These are phyloP conservation scores for Elongisporangium senticosum DNA, from an alignment of 352 stramenopile species.

Conservation along the genomic window DNA sequence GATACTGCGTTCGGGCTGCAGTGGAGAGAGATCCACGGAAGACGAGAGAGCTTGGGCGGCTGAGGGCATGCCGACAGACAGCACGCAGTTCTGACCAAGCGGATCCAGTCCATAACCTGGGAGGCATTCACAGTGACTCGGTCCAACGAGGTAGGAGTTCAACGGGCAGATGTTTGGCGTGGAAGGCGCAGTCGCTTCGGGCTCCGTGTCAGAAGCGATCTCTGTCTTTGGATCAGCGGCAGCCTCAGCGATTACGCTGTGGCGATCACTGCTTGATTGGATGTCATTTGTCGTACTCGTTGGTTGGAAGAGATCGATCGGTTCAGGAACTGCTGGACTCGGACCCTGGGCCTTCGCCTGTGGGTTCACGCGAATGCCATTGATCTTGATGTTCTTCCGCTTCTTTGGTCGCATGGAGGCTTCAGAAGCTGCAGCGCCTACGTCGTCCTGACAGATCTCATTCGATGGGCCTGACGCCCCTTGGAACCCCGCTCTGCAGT, in stretches of 20 bases:
- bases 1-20: not conserved
- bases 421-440: constrained; percentile 3
- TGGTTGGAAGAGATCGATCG: constrained; percentile 1
- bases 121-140: constrained; percentile 42
- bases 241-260: not conserved
- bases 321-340: not conserved
- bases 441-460: not conserved
- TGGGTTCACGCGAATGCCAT: constrained; percentile 57
- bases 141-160: constrained; percentile 18
- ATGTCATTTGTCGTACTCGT: constrained; percentile 1
- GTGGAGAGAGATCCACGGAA: not conserved
- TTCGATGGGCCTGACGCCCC: constrained; percentile 18
- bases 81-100: constrained; percentile 24
- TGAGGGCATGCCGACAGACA: constrained; percentile 5
- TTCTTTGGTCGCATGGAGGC: constrained; percentile 1
- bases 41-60: not conserved
- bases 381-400: constrained; percentile 54
- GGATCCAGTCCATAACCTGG: constrained; percentile 28
- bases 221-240: constrained; percentile 1
- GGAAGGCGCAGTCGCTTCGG: constrained; percentile 1
- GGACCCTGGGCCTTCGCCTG: constrained; percentile 4
- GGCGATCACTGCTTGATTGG: not conserved
- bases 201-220: constrained; percentile 3
- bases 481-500: constrained; percentile 57
- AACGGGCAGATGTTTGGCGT: constrained; percentile 21